A percentile compares a stretch with the other conserved stretches of the same genome.
Evolutionary conservation across 805 yeast species (phyloP).

Genomic region (Teunomyces stri): DNA sequence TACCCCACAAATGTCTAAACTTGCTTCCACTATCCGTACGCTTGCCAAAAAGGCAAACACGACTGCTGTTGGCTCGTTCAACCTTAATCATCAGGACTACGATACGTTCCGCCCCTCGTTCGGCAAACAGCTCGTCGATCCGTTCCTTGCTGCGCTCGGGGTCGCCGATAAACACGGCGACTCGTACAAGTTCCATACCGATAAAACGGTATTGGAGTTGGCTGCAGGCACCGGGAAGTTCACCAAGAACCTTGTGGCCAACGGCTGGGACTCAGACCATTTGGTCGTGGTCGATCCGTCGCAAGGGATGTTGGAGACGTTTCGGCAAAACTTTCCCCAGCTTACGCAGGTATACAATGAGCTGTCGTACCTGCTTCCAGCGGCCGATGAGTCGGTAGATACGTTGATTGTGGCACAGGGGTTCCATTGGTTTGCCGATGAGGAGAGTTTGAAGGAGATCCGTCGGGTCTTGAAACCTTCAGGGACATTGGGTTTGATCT

Average conservation of each 20-base stretch:
- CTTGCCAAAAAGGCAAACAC: conserved; percentile 19
- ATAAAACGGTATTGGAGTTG: conserved; percentile 42
- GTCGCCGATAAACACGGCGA: conserved; percentile 18
- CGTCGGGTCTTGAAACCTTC: conserved; percentile 46
- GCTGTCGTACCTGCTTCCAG: conserved; percentile 47
- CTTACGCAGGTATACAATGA: conserved; percentile 33
- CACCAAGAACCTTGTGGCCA: conserved; percentile 41
- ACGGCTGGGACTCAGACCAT: conserved; percentile 35
- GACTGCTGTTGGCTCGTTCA: conserved; percentile 48
- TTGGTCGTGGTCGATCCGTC: conserved; percentile 55
- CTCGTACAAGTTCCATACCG: conserved; percentile 13
- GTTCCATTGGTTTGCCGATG: conserved; percentile 65
- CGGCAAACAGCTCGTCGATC: conserved; percentile 37
- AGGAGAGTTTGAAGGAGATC: conserved; percentile 46
- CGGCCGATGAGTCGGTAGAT: conserved; percentile 44
- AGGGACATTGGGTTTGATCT: conserved; percentile 53
- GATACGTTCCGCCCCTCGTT: conserved; percentile 55
- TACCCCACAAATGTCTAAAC: not conserved
- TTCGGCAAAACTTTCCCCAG: conserved; percentile 46
- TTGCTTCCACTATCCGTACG: not conserved
- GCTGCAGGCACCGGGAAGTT: conserved; percentile 69
- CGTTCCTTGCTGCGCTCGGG: conserved; percentile 38
- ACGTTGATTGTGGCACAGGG: conserved; percentile 58
- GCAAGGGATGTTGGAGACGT: conserved; percentile 52
- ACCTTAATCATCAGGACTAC: conserved; percentile 50